Evolutionary conservation across 2,329 filamentous ascomycete species (phyloP).

Genomic region (Colletotrichum horii): DNA sequence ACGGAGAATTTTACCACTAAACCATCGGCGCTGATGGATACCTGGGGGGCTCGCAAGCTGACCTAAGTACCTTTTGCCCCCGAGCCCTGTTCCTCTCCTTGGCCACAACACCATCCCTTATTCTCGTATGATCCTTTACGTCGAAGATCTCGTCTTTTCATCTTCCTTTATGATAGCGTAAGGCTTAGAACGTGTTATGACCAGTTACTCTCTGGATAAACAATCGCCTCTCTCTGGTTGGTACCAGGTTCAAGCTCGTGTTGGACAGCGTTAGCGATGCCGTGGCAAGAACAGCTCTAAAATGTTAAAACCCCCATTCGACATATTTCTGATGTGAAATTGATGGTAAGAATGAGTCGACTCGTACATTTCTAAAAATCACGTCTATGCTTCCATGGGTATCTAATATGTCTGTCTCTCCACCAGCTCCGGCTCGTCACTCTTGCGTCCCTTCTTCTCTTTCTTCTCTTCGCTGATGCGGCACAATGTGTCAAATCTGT

Average conservation of each 20-base stretch:
- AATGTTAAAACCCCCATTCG: neutral
- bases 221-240: accelerated
- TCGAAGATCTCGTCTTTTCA: neutral
- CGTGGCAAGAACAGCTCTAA: neutral
- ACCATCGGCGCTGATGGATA: neutral
- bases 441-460: neutral
- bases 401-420: neutral
- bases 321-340: neutral
- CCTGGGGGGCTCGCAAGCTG: accelerated
- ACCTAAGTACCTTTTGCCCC: accelerated
- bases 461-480: neutral
- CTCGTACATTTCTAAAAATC: accelerated
- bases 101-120: neutral
- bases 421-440: neutral
- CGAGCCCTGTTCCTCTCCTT: accelerated
- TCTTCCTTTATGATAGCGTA: neutral
- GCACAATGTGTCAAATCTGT: constrained; percentile 2
- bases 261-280: neutral
- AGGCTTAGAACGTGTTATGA: neutral
- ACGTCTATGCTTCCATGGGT: neutral
- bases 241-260: neutral
- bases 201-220: neutral
- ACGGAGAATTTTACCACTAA: constrained; percentile 22
- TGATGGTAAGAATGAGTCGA: neutral
- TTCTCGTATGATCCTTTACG: neutral